Evolutionary conservation across 345 rosid genomes (phyloP), one percentile per base, ranked within the genome.

Genomic region (Geranium rotundifolium): DNA sequence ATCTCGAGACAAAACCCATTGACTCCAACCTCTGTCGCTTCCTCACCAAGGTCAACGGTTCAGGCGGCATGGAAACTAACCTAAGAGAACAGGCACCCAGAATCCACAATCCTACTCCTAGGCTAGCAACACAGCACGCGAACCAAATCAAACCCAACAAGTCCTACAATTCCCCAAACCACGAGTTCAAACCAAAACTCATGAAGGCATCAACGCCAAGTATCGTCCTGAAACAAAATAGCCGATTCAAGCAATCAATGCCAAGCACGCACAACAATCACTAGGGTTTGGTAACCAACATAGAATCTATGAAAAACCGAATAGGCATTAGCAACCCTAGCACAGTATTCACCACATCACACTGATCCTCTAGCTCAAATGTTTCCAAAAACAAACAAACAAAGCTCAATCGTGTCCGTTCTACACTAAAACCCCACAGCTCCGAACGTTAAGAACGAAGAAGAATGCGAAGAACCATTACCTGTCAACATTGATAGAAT

Each of bases 21-120:
- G 75, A 78, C 52, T 84, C 87, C 59, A 81, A 79, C 81, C 95
- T 81, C 20, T 88, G 95, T 82, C 81, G 81, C 87, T 86, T 88
- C 88, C 95, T 80, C 75, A 86, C 96, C 89, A 80, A 87, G 60
- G 92, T 85, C 71, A 77, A 80, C 73, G 92, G 88, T 80, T 93
- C 95, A 54, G 87, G 85, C 85, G 99, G 97, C 99, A 90, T 95
- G 76, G 82, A 86, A 61, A 67, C 67, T 69, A 58, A 46, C 67
- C 65, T 70, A 74, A 72, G 78, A 77, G 79, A 87, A 78, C 81
- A 59, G 73, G 75, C 79, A 66, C 30, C 66, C 61, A 13, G 64
- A 61, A 34, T 34, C 6, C 6, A 46, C 52, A 46, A 46, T 46
- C 52, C 52, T 12, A 46, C 52, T 23, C 15, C 14, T 46, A 46